Percentiles rank a stretch among this genome's conserved stretches.
phyloP scores from a whole-genome alignment of 768 basidiomycete genomes.

The Trametes cinnabarina region DNA sequence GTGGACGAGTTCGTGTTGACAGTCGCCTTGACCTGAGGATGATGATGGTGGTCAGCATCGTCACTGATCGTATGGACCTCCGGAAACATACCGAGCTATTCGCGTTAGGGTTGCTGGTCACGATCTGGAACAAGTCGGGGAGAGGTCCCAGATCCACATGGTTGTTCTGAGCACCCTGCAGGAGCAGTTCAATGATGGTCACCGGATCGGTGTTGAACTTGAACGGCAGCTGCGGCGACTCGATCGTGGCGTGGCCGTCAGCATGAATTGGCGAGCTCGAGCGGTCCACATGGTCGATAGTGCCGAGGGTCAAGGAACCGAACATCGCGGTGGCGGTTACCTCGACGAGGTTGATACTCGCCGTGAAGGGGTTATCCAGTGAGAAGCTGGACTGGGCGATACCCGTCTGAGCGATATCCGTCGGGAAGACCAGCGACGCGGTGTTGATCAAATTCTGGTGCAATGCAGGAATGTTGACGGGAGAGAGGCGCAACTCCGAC shows the following conservation, averaged over 20 bases:
- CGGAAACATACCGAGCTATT: constrained; percentile 48
- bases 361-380: constrained; percentile 69
- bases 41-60: neutral
- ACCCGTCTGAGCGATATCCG: constrained; percentile 58
- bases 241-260: constrained; percentile 54
- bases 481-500: constrained; percentile 55
- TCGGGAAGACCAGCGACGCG: constrained; percentile 58
- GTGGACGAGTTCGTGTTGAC: constrained; percentile 52
- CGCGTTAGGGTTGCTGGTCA: constrained; percentile 48
- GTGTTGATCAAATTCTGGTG: constrained; percentile 59
- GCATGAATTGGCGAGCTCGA: constrained; percentile 59
- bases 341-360: constrained; percentile 61
- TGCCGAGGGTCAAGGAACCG: constrained; percentile 54
- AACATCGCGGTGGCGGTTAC: constrained; percentile 54
- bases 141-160: constrained; percentile 62
- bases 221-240: constrained; percentile 57
- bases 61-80: neutral
- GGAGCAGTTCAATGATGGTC: constrained; percentile 58
- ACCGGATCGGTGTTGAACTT: constrained; percentile 62
- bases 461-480: constrained; percentile 63
- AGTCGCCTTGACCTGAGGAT: constrained; percentile 47
- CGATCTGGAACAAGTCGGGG: constrained; percentile 50
- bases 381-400: constrained; percentile 56
- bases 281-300: constrained; percentile 52
- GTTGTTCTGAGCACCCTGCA: constrained; percentile 48